Evolutionary conservation across 106 monocot species (phyloP).

Genomic region (Dendrobium huoshanense): DNA sequence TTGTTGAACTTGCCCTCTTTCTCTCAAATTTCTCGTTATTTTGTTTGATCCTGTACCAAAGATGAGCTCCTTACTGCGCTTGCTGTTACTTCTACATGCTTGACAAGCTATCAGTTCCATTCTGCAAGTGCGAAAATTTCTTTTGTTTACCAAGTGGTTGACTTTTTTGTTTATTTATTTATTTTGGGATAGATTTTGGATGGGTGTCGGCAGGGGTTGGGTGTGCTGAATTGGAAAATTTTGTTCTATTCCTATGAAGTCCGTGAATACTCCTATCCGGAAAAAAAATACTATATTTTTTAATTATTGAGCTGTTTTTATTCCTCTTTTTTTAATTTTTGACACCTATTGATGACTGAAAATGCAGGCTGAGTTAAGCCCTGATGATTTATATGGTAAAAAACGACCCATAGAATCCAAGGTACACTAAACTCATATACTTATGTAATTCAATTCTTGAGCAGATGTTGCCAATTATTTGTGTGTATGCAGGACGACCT

Average conservation of each 20-base stretch:
- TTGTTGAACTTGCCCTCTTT: neutral
- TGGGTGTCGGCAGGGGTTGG: neutral
- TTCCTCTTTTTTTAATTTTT: neutral
- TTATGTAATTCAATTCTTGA: neutral
- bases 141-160: neutral
- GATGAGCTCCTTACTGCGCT: neutral
- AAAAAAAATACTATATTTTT: neutral
- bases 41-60: neutral
- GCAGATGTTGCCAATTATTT: conserved; percentile 6
- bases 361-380: conserved; percentile 75
- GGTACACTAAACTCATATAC: conserved; percentile 28
- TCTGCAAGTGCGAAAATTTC: neutral
- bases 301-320: neutral
- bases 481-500: conserved; percentile 43
- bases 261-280: neutral
- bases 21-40: neutral
- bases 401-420: conserved; percentile 53
- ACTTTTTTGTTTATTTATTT: neutral
- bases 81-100: neutral
- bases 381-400: conserved; percentile 65
- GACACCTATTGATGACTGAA: neutral
- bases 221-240: neutral
- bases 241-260: neutral
- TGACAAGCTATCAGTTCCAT: neutral
- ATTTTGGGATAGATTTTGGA: neutral